Base-by-base conservation (phyloP, 1,284 basidiomycete species). In the Phylloporus gajari region DNA sequence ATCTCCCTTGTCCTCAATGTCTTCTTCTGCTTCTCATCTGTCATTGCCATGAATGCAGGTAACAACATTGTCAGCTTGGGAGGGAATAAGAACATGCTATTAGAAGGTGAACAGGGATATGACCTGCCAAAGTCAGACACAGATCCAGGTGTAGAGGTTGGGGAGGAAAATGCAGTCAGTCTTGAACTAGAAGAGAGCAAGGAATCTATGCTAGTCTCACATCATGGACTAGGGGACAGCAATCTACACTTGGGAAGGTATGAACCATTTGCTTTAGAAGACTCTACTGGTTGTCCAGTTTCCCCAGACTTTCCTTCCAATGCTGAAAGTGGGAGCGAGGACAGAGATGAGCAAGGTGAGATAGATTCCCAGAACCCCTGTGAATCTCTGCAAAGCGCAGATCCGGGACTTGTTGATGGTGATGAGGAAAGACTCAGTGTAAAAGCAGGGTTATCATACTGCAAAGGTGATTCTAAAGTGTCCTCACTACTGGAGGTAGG, bases 281-380 rank as follows among this genome's bases (percentile, higher is more conserved):
- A 71, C 25, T 67, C 71, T 12, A 25, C 46, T 11, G 21, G 46
- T 65, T 71, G 70, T 56, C 63, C 71, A 35, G 27, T 25, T 30
- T 51, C 66, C 5, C 60, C 15, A 12, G 12, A 27, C 42, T 58
- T 75, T 23, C 77, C n/a, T 46, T 73, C 67, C 44, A 70, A 77
- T 3, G 70, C 70, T 19, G 78, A 80, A 53, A 75, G 27, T 30
- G 79, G 69, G 21, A 70, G 65, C 2, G 74, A 78, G 44, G 77
- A 79, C 30, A 63, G 73, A 25, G 77, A 80, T 30, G 69, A 79
- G 27, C 67, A 77, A 32, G 79, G 78, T 17, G 78, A 81, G 11
- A 71, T 23, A 13, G 76, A 72, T 17, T 80, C 79, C 79, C 80
- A 82, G 60, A 82, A 82, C n/a, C 80, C 79, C 8, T 81, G 80